phyloP scores from a whole-genome alignment of 371 early-diverging fungal species.

The Lichtheimia ornata region DNA sequence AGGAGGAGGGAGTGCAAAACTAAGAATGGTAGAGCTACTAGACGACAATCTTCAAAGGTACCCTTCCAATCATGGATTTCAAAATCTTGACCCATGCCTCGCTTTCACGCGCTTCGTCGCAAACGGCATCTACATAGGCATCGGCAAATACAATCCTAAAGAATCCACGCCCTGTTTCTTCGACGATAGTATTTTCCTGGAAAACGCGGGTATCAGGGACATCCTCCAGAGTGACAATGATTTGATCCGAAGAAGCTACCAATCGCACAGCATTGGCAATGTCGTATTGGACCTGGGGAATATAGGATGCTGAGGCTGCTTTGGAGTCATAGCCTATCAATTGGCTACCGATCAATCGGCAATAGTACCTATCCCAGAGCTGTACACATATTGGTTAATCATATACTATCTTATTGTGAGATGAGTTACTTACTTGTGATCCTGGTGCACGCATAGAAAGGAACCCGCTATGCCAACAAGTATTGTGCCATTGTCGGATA shows the following conservation, averaged over 20 bases:
- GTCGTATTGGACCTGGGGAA: constrained; percentile 28
- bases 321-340: constrained; percentile 41
- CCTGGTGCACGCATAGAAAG: constrained; percentile 34
- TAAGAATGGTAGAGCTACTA: too few species aligned
- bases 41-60: constrained; percentile 33
- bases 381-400: constrained; percentile 3
- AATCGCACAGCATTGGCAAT: constrained; percentile 41
- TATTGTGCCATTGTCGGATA: constrained; percentile 49
- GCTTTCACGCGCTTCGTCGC: constrained; percentile 39
- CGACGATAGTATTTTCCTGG: constrained; percentile 4
- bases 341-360: constrained; percentile 42
- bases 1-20: too few species aligned
- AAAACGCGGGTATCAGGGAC: constrained; percentile 13
- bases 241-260: constrained; percentile 44
- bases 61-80: constrained; percentile 47
- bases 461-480: constrained; percentile 28
- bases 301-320: constrained; percentile 25
- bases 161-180: constrained; percentile 36
- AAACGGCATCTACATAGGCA: constrained; percentile 40
- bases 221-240: constrained; percentile 40
- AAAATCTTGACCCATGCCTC: constrained; percentile 50
- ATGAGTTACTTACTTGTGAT: constrained; percentile 22
- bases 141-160: constrained; percentile 41
- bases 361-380: constrained; percentile 44
- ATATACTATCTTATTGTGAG: too few species aligned